These are phyloP conservation scores for Coemansia pectinata DNA, from an alignment of 192 early-diverging fungal species.

Conservation along the genomic window DNA sequence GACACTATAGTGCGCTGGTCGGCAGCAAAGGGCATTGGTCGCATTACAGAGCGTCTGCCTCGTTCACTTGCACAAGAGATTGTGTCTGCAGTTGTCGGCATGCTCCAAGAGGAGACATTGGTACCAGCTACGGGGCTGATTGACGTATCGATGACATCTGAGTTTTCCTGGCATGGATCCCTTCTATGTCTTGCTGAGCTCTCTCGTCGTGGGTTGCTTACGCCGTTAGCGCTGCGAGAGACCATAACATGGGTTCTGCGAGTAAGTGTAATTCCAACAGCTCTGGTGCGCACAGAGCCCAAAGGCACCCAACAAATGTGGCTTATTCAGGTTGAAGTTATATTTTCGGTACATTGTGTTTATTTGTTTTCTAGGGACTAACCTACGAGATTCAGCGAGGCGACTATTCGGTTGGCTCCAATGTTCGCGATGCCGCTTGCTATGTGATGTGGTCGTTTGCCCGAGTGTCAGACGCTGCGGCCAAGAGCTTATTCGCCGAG, in stretches of 20 bases:
- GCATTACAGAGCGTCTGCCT: slow-evolving; percentile 81
- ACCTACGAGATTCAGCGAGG: slow-evolving; percentile 89
- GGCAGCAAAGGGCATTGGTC: slow-evolving; percentile 93
- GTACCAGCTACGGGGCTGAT: slow-evolving; percentile 51
- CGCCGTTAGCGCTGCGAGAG: slow-evolving; percentile 68
- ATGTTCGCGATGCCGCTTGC: slow-evolving; percentile 94
- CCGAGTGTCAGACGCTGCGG: slow-evolving; percentile 75
- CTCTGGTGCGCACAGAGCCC: not conserved
- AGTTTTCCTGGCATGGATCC: slow-evolving; percentile 93
- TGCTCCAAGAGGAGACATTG: slow-evolving; percentile 83
- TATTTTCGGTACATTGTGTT: too few species aligned
- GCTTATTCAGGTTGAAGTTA: not conserved
- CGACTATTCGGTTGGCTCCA: slow-evolving; percentile 86
- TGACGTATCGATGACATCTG: slow-evolving; percentile 76
- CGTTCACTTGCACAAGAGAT: slow-evolving; percentile 81
- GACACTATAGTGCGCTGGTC: slow-evolving; percentile 97
- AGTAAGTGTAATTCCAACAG: slow-evolving; percentile 27
- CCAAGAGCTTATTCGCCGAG: slow-evolving; percentile 57
- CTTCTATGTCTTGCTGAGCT: slow-evolving; percentile 92
- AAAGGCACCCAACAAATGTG: slow-evolving; percentile 2
- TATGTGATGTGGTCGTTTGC: slow-evolving; percentile 99
- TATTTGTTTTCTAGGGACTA: slow-evolving; percentile 61
- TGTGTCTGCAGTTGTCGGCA: slow-evolving; percentile 69
- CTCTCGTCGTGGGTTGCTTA: slow-evolving; percentile 79
- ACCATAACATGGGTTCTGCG: slow-evolving; percentile 79